These are phyloP conservation scores for Angomonas deanei DNA, from an alignment of 208 protist species.

Conservation along the genomic window DNA sequence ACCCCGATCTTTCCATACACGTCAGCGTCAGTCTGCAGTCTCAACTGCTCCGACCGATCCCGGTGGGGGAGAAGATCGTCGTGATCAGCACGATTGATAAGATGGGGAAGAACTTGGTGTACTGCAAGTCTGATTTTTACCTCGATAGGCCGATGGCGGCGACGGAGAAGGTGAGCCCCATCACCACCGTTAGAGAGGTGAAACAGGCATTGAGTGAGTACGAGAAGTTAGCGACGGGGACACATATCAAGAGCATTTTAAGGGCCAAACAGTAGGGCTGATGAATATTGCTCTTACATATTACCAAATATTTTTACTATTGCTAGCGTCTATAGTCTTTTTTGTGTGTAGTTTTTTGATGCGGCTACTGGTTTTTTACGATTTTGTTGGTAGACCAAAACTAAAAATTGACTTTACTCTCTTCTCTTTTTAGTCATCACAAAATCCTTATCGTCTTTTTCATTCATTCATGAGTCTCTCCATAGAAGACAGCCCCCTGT, in stretches of 20 bases:
- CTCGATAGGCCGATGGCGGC: slow-evolving; percentile 13
- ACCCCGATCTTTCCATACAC: slow-evolving; percentile 37
- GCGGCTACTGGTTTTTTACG: no score
- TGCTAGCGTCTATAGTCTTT: no score
- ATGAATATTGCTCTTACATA: neutral
- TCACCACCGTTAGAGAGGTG: slow-evolving; percentile 30
- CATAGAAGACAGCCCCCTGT: slow-evolving; percentile 21
- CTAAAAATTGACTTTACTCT: neutral
- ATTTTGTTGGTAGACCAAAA: no score
- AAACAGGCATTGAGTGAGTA: slow-evolving; percentile 30
- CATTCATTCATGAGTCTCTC: neutral
- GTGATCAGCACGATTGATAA: slow-evolving; percentile 64
- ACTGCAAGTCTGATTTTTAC: slow-evolving; percentile 46
- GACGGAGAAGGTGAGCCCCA: slow-evolving; percentile 12
- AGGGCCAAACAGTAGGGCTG: slow-evolving; percentile 12
- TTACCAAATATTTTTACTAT: neutral
- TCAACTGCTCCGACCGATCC: slow-evolving; percentile 28
- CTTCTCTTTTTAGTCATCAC: slow-evolving; percentile 12
- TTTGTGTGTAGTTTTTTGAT: no score
- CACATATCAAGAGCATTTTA: slow-evolving; percentile 67
- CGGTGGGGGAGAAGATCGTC: slow-evolving; percentile 34
- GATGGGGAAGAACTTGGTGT: slow-evolving; percentile 66
- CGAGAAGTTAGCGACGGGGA: slow-evolving; percentile 28
- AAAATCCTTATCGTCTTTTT: no score
- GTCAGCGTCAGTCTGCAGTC: slow-evolving; percentile 64